Evolutionary conservation across 1,139 yeast genomes (phyloP).

Genomic region (Suhomyces coccinellae): DNA sequence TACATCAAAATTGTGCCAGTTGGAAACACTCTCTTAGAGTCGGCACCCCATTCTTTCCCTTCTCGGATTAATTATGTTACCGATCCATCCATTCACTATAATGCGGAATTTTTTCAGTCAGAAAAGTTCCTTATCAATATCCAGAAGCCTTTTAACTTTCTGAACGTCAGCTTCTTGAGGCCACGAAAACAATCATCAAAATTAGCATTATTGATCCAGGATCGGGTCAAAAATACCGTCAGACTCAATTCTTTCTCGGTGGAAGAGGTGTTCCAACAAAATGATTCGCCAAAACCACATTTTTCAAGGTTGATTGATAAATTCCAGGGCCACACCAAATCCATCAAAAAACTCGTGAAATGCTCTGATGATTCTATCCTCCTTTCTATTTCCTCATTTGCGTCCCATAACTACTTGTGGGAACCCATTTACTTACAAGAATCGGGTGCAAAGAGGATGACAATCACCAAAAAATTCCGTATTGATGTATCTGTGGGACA

Average conservation of each 20-base stretch:
- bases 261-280: constrained; percentile 1
- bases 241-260: constrained; percentile 29
- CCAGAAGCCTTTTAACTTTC: constrained; percentile 28
- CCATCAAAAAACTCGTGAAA: constrained; percentile 65
- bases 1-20: constrained; percentile 19
- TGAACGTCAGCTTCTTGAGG: constrained; percentile 22
- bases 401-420: constrained; percentile 68
- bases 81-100: background rate
- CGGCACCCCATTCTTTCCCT: constrained; percentile 10
- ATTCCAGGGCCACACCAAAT: constrained; percentile 83
- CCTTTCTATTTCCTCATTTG: constrained; percentile 43
- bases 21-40: background rate
- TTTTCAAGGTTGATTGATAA: constrained; percentile 32
- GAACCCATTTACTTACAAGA: constrained; percentile 39
- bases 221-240: constrained; percentile 39
- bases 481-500: constrained; percentile 23
- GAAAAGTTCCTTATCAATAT: constrained; percentile 18
- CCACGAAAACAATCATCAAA: constrained; percentile 12
- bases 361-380: constrained; percentile 42
- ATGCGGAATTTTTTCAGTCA: constrained; percentile 6
- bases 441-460: constrained; percentile 20
- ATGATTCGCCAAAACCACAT: background rate
- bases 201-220: constrained; percentile 37
- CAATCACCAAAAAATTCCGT: constrained; percentile 38
- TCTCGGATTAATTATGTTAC: constrained; percentile 1